Conservation (phyloP, 371 early-diverging fungal genomes). For the Neoconidiobolus thromboides region DNA sequence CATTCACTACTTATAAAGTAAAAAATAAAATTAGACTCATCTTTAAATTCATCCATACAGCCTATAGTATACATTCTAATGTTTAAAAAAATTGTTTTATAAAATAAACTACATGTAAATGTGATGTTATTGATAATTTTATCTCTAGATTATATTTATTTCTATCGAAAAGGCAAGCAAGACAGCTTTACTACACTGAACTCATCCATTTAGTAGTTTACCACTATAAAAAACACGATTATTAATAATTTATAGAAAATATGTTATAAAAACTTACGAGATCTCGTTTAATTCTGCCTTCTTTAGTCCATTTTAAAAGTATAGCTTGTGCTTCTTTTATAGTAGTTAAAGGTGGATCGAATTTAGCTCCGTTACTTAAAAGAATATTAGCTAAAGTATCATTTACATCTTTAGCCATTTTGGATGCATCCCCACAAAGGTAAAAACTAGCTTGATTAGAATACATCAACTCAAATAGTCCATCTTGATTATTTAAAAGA, state of each 20-base stretch:
- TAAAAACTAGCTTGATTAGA: slow-evolving; percentile 44
- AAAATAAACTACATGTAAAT: too few relatives aligned
- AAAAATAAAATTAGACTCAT: too few relatives aligned
- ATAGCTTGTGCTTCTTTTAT: slow-evolving; percentile 25
- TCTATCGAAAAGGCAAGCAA: too few relatives aligned
- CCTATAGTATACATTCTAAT: too few relatives aligned
- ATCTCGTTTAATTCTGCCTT: slow-evolving; percentile 50
- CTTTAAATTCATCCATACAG: too few relatives aligned
- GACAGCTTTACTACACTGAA: too few relatives aligned
- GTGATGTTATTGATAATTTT: too few relatives aligned
- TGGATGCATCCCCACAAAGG: slow-evolving; percentile 76
- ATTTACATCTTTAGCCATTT: slow-evolving; percentile 77
- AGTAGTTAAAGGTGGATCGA: neutral
- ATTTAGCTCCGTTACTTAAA: neutral
- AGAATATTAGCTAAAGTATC: slow-evolving; percentile 36
- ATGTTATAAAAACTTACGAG: slow-evolving; percentile 15
- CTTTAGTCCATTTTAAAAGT: slow-evolving; percentile 36
- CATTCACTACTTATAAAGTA: too few relatives aligned
- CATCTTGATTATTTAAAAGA: slow-evolving; percentile 24
- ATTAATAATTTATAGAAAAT: neutral
- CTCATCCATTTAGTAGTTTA: neutral
- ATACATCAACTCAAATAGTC: slow-evolving; percentile 32
- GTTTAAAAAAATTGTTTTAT: too few relatives aligned
- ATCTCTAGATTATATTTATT: too few relatives aligned
- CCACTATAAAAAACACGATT: neutral